These are phyloP conservation scores for thale cress (Arabidopsis thaliana) DNA, from an alignment of 345 rosid species.

Conservation along the genomic window DNA sequence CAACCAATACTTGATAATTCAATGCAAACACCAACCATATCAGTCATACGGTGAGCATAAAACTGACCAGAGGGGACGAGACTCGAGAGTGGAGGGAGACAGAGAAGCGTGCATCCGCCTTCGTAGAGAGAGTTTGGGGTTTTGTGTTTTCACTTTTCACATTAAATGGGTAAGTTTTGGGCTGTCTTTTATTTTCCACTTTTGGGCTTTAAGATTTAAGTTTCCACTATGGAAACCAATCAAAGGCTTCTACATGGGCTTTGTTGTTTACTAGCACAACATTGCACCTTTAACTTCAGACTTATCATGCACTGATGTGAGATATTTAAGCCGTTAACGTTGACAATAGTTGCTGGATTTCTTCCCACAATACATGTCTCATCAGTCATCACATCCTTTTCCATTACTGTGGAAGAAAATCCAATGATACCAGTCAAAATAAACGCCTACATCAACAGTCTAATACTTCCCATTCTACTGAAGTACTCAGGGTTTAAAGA, in stretches of 20 bases:
- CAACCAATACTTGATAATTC: background rate
- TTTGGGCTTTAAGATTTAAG: background rate
- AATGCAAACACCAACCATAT: too few species aligned
- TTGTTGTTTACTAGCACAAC: conserved; percentile 48
- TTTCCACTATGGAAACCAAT: too few species aligned
- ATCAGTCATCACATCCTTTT: conserved; percentile 13
- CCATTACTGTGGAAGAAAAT: conserved; percentile 9
- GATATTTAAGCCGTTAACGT: conserved; percentile 13
- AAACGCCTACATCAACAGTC: conserved; percentile 16
- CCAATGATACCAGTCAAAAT: conserved; percentile 20
- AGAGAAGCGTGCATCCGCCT: background rate
- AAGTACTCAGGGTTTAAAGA: background rate
- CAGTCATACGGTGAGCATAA: too few species aligned
- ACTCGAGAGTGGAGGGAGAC: too few species aligned
- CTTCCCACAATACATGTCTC: conserved; percentile 2
- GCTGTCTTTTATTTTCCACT: background rate
- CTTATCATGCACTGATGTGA: conserved; percentile 30
- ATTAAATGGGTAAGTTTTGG: background rate
- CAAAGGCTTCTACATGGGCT: conserved; percentile 41
- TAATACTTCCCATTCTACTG: background rate
- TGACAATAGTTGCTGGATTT: conserved; percentile 14
- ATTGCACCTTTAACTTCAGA: conserved; percentile 32
- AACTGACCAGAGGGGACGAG: background rate
- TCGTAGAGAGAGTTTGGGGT: too few species aligned
- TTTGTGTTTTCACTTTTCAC: too few species aligned